Evolutionary conservation across 2,329 filamentous ascomycete genomes (phyloP).

Genomic region (Orbilia ellipsospora): DNA sequence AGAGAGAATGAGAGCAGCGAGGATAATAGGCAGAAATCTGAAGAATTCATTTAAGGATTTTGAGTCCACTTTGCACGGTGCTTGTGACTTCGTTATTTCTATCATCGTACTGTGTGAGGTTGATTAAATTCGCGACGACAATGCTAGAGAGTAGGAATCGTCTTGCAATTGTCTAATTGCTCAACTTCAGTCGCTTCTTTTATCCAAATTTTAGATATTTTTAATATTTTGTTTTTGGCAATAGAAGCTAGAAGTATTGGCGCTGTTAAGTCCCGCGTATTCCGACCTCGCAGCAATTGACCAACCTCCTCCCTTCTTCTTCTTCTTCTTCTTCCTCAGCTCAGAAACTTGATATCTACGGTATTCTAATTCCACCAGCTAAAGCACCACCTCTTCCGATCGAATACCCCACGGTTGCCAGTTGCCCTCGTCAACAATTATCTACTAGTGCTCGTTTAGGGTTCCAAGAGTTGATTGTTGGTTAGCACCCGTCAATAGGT

Average conservation of each 20-base stretch:
- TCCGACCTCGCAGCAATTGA: background rate
- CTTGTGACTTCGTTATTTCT: background rate
- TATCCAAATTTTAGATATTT: too few relatives aligned
- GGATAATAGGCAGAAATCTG: too few relatives aligned
- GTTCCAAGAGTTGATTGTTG: conserved; percentile 4
- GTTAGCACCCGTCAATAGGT: conserved; percentile 15
- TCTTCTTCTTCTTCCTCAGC: too few relatives aligned
- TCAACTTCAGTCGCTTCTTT: too few relatives aligned
- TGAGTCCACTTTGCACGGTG: conserved; percentile 1
- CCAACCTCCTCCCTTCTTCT: too few relatives aligned
- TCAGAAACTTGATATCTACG: too few relatives aligned
- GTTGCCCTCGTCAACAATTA: conserved; percentile 27
- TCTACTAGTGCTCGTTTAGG: conserved; percentile 13
- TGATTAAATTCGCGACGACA: too few relatives aligned
- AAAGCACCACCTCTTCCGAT: background rate
- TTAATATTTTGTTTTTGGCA: too few relatives aligned
- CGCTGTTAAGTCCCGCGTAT: background rate
- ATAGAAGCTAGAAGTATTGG: too few relatives aligned
- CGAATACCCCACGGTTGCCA: conserved; percentile 16
- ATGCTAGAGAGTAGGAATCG: too few relatives aligned
- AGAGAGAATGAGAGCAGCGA: background rate
- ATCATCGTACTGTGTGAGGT: background rate
- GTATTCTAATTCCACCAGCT: background rate
- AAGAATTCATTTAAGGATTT: too few relatives aligned
- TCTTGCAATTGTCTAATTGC: too few relatives aligned